phyloP scores from a whole-genome alignment of 2,329 filamentous ascomycete species.

The Hypoxylon rubiginosum region DNA sequence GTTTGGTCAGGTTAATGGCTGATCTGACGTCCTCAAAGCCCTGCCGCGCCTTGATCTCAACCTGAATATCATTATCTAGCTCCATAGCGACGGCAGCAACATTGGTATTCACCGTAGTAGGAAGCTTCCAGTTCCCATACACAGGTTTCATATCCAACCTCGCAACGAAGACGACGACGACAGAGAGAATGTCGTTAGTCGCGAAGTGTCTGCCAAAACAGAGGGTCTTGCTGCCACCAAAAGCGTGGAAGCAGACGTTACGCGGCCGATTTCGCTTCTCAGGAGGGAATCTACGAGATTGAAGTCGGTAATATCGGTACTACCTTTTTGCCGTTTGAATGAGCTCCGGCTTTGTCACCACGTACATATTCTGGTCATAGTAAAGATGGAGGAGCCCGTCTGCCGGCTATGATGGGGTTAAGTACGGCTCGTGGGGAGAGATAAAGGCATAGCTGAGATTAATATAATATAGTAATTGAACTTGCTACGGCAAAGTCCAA shows the following conservation, averaged over 20 bases:
- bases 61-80: slow-evolving; percentile 45
- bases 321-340: slow-evolving; percentile 57
- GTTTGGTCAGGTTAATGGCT: slow-evolving; percentile 34
- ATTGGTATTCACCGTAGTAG: slow-evolving; percentile 48
- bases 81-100: slow-evolving; percentile 50
- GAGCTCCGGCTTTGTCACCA: slow-evolving; percentile 55
- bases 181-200: slow-evolving; percentile 47
- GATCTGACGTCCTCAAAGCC: slow-evolving; percentile 39
- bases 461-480: slow-evolving; percentile 53
- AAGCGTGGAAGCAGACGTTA: slow-evolving; percentile 46
- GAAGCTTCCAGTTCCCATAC: slow-evolving; percentile 42
- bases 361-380: slow-evolving; percentile 59
- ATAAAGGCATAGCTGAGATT: slow-evolving; percentile 46
- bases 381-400: slow-evolving; percentile 54
- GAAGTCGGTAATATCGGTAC: slow-evolving; percentile 37
- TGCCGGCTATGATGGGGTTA: slow-evolving; percentile 27
- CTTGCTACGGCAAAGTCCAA: slow-evolving; percentile 48
- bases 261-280: slow-evolving; percentile 43
- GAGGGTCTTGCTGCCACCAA: slow-evolving; percentile 48
- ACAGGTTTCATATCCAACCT: slow-evolving; percentile 48
- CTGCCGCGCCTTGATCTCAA: slow-evolving; percentile 39
- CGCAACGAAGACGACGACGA: slow-evolving; percentile 46
- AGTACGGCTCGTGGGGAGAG: neutral
- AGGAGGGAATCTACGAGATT: slow-evolving; percentile 44
- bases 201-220: slow-evolving; percentile 50